Base-by-base conservation (phyloP, 345 rosid genomes). In the Euphorbia lathyris region DNA sequence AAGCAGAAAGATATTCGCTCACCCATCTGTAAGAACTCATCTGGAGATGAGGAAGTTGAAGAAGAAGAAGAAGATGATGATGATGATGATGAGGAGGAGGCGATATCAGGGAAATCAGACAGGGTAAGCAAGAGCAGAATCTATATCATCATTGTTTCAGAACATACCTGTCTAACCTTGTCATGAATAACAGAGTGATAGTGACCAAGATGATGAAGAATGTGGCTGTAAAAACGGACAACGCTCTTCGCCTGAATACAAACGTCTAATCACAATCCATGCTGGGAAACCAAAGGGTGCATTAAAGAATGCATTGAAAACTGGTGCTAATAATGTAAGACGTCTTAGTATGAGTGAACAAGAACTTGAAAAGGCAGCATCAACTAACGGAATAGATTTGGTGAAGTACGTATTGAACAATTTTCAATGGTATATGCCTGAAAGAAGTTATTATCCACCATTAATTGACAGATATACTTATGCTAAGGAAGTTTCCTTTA, bases 291-390 rank as follows among this genome's bases (percentile, higher is more conserved):
- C 86, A 30, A 90, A 66, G 80, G 87, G 86, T 47, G 73, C 65
- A 14, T 48, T 88, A 29, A 80, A 74, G 59, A 78, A 86, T 43
- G 66, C 63, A 64, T 77, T 88, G 17, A 80, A 68, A 9, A 74
- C 83, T 36, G 72, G 76, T 52, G 60, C 57, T 52, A 79, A 81
- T 73, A 84, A 83, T 43, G 77, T 86, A 61, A 78, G 86, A 72
- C 85, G 96, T 27, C 68, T 88, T 52, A 90, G 96, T 63, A 68
- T 90, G 84, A 86, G 84, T 56, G 96, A 90, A 70, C 87, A 85
- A 34, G 81, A 77, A 50, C 85, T 88, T 71, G 82, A 86, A 77
- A 90, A 79, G 80, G 90, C 90, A 25, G 76, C 78, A 40, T 63
- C 70, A 72, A 67, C 81, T 38, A 68, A 84, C 73, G 91, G 86